These are phyloP conservation scores for Chlamydomonas incerta DNA, from an alignment of 139 green algal species.

Conservation along the genomic window DNA sequence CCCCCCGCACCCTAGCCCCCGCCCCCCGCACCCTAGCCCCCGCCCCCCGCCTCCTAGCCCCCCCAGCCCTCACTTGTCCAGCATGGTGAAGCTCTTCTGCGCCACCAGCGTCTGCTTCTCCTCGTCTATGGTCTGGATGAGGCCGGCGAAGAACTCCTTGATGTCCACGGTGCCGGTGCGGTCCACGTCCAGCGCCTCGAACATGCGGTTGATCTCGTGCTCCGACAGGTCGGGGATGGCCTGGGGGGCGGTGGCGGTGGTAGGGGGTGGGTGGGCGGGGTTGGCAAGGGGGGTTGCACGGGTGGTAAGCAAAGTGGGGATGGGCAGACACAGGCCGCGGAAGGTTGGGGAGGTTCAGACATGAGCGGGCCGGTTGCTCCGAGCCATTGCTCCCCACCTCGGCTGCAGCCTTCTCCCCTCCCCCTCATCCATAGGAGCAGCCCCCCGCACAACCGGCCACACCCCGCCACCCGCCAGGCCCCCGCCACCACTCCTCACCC, in stretches of 20 bases:
- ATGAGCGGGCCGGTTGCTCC: no score
- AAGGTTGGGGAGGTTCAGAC: no score
- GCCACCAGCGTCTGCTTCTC: constrained; percentile 51
- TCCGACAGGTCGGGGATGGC: constrained; percentile 58
- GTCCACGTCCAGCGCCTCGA: constrained; percentile 67
- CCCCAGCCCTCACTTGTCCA: constrained; percentile 35
- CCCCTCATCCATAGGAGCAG: no score
- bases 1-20: neutral
- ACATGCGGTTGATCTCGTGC: constrained; percentile 57
- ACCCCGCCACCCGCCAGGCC: no score
- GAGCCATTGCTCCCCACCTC: no score
- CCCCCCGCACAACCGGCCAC: no score
- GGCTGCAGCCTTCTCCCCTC: no score
- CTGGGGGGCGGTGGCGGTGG: constrained; percentile 24
- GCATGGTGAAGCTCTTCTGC: constrained; percentile 43
- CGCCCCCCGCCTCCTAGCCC: neutral
- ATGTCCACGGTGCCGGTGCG: constrained; percentile 64
- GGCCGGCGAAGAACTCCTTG: constrained; percentile 67
- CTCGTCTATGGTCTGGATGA: constrained; percentile 56
- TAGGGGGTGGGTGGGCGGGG: neutral
- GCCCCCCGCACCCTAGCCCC: neutral
- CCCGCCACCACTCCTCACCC: no score
- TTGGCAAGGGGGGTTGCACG: no score
- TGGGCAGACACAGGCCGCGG: no score
- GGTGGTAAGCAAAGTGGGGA: neutral